Evolutionary conservation across 371 early-diverging fungal species (phyloP), one percentile per base, ranked within the genome.

Genomic region (Mucor velutinosus): DNA sequence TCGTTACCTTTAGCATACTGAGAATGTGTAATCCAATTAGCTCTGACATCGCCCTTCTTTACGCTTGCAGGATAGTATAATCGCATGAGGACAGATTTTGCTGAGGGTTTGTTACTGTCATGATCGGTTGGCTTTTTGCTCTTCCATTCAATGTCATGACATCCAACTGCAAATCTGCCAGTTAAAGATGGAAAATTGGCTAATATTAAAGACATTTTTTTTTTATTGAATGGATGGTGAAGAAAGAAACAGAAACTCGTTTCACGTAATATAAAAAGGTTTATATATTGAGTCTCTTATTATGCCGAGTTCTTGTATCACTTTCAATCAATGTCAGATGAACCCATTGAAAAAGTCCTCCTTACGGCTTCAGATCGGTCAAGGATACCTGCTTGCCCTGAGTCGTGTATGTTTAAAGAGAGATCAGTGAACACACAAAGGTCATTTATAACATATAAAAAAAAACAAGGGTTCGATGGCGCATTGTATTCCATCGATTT

Each of bases 111-210:
- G 25, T 15, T 27, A 8, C n/a, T 47, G 21, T 64, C 29, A 4
- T 15, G 23, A 7, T 51, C 37, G 32, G 8, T 23, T 15, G 62
- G 23, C 17, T 58, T 33, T 14, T 39, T 47, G 32, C 60, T 43
- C 29, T 63, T 19, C 60, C 69, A 78, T 53, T 75, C 74, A 23
- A 78, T 60, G 67, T 78, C 79, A 33, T 67, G 68, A 39, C 74
- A 73, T 0, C 72, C 70, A 19, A 78, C 79, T 7, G 55, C 23
- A 62, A 65, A 78, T 11, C 64, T 68, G 11, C 79, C 79, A 49
- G 66, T 62, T 33, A 71, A 67, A 41, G 68, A 53, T 12, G 79
- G 74, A 14, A 78, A 70, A 41, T 67, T 65, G 17, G 69, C 70
- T 25, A 78, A 58, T 60, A 33, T 43, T 49, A 61, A 62, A 21